Conservation (phyloP, 306 rosid species). For the Rosa lucieae region DNA sequence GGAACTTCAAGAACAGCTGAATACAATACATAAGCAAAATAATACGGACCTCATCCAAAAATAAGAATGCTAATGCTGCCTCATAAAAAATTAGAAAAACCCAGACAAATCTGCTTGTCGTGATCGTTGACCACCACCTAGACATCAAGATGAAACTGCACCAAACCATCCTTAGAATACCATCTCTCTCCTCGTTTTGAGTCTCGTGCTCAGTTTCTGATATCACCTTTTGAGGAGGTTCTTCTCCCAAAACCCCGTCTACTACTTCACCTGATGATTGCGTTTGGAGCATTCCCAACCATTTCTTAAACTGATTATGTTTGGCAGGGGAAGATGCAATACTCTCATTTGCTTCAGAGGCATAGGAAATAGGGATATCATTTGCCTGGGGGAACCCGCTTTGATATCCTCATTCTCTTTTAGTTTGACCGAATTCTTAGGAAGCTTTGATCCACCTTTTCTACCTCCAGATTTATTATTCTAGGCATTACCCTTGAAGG, state of each 20-base stretch:
- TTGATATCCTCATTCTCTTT: constrained; percentile 54
- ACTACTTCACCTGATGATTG: constrained; percentile 52
- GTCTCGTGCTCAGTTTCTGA: constrained; percentile 42
- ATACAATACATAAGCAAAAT: constrained; percentile 27
- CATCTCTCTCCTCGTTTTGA: constrained; percentile 33
- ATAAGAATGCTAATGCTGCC: constrained; percentile 31
- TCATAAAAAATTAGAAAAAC: constrained; percentile 30
- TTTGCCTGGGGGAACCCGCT: constrained; percentile 52
- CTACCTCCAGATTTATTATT: constrained; percentile 54
- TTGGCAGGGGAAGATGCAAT: constrained; percentile 58
- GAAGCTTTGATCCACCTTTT: constrained; percentile 55
- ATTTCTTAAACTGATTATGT: constrained; percentile 61
- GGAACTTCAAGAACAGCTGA: constrained; percentile 24
- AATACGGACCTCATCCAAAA: constrained; percentile 41
- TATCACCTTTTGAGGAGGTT: constrained; percentile 38
- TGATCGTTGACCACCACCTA: constrained; percentile 33
- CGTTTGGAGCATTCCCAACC: constrained; percentile 63
- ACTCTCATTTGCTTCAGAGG: constrained; percentile 57
- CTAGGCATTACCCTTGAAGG: constrained; percentile 74
- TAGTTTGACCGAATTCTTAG: constrained; percentile 59
- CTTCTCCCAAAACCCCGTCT: constrained; percentile 51
- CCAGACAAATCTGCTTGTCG: constrained; percentile 38
- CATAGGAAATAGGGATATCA: constrained; percentile 53
- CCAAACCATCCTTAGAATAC: constrained; percentile 47
- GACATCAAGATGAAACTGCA: constrained; percentile 39